These are phyloP conservation scores for Besnoitia besnoiti DNA, from an alignment of 169 alveolate genomes.

Conservation along the genomic window DNA sequence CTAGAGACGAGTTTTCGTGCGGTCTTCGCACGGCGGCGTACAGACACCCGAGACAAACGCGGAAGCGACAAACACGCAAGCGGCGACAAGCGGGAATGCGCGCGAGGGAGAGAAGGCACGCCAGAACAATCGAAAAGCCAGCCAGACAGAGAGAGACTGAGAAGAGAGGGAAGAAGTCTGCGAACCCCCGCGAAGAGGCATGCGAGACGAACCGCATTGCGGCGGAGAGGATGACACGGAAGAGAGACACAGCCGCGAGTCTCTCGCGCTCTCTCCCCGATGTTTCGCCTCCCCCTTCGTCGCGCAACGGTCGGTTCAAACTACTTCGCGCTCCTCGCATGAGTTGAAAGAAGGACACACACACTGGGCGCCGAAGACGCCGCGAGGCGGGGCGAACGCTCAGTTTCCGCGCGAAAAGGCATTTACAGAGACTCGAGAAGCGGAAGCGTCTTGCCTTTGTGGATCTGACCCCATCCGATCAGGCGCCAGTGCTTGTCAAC, in stretches of 20 bases:
- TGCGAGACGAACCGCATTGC: not conserved
- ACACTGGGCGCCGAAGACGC: too few species aligned
- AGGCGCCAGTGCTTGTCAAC: constrained; percentile 96
- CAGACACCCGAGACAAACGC: too few species aligned
- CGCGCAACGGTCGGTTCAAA: too few species aligned
- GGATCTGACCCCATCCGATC: constrained; percentile 72
- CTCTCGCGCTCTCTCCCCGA: too few species aligned
- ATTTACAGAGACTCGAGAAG: constrained; percentile 53
- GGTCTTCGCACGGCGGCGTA: too few species aligned
- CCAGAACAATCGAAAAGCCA: not conserved
- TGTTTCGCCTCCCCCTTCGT: too few species aligned
- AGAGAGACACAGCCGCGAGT: not conserved
- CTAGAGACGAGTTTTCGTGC: too few species aligned
- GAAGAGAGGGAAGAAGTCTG: too few species aligned
- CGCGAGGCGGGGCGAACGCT: too few species aligned
- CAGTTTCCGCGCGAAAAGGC: not conserved
- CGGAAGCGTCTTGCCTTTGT: constrained; percentile 66
- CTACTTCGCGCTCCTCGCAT: not conserved
- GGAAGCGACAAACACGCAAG: too few species aligned
- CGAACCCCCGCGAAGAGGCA: not conserved
- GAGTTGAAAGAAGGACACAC: not conserved
- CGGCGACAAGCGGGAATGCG: too few species aligned
- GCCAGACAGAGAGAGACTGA: not conserved
- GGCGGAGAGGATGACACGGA: not conserved
- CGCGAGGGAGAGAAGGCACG: not conserved